These are phyloP conservation scores for Pterocarpus santalinus DNA, from an alignment of 306 rosid species.

Conservation along the genomic window DNA sequence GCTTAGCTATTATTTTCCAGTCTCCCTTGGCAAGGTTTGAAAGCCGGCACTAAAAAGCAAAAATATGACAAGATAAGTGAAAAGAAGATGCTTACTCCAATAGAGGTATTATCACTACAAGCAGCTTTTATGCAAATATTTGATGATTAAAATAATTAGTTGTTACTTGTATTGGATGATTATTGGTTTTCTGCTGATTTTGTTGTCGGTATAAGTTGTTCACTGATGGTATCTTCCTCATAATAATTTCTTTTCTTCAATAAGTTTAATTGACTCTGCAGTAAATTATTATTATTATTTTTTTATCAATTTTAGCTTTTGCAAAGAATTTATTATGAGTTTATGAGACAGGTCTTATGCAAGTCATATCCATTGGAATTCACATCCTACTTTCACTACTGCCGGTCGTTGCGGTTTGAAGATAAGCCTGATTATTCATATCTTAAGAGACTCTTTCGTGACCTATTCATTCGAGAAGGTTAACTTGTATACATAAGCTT, in stretches of 20 bases:
- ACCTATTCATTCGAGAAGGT: slow-evolving; percentile 98
- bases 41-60: slow-evolving; percentile 94
- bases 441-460: slow-evolving; percentile 93
- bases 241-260: neutral
- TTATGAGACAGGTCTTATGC: slow-evolving; percentile 75
- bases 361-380: slow-evolving; percentile 87
- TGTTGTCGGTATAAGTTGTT: neutral
- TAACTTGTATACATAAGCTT: slow-evolving; percentile 37
- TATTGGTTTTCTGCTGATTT: slow-evolving; percentile 4
- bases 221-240: neutral
- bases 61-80: slow-evolving; percentile 98
- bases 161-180: slow-evolving; percentile 3
- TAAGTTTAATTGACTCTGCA: neutral
- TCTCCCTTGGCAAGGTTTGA: slow-evolving; percentile 99
- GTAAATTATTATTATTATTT: neutral
- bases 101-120: slow-evolving; percentile 70
- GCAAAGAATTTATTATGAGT: slow-evolving; percentile 38
- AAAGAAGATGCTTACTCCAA: slow-evolving; percentile 96
- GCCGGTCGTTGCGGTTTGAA: slow-evolving; percentile 94
- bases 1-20: slow-evolving; percentile 58
- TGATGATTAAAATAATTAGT: slow-evolving; percentile 18
- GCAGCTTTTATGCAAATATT: slow-evolving; percentile 34
- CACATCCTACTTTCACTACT: slow-evolving; percentile 91
- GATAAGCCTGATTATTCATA: slow-evolving; percentile 98
- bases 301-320: slow-evolving; percentile 19